Evolutionary conservation across 192 early-diverging fungal species (phyloP), one percentile per base, ranked within the genome.

Genomic region (Spinellus fusiger): DNA sequence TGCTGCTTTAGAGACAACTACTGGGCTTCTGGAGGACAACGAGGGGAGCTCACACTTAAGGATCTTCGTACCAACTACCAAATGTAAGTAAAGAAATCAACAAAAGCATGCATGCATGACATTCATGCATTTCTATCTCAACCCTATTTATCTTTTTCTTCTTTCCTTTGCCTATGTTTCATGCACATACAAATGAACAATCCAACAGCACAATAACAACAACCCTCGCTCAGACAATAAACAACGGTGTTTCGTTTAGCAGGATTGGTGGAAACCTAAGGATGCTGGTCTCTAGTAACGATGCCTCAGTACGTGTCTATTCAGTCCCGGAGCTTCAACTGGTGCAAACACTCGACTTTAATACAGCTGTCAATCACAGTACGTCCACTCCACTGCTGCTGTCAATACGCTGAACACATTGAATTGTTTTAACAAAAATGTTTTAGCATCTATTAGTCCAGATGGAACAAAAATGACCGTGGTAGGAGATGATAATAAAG

Each of bases 201-300:
- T 23, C 16, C 15, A 33, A 13, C 59, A 76, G 73, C 54, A 66
- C 68, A 20, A 77, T 85, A 0, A 71, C 77, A 20, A 77, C 80
- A 1, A 66, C 84, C 56, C 72, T 85, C 3, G 82, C 77, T 9
- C 85, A 86, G 13, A 84, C 83, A 18, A 96, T 96, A 77, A 96
- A 95, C 77, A 98, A 95, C 65, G 87, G 90, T 3, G 79, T 93
- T 47, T 81, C 73, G 47, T 87, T 93, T 37, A 80, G 85, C 1
- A 58, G 78, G 18, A 74, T 84, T 34, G 61, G 68, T 40, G 71
- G 65, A 23, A 80, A 81, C 20, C 85, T 85, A 1, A 85, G 90
- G 4, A 75, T 98, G 6, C 61, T 95, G 60, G 89, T 93, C 23
- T 91, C 93, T 75, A 96, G 93, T 74, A 98, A 98, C 65, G 95